Conservation (phyloP, 345 rosid species). For the Citrus mangshanensis region DNA sequence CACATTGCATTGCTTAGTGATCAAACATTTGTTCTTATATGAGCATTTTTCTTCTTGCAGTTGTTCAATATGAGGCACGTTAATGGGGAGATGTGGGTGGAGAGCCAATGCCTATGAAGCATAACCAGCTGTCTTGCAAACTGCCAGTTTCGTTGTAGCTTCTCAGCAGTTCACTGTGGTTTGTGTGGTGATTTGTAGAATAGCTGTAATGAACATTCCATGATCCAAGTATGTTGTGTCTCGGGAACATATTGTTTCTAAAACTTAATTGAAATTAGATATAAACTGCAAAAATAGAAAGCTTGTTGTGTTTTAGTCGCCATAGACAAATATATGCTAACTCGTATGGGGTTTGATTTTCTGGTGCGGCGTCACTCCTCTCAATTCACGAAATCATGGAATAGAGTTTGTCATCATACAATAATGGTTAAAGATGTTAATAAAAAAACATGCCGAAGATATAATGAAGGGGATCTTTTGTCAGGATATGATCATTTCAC, state of each 20-base stretch:
- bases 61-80: constrained; percentile 71
- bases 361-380: neutral
- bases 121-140: neutral
- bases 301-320: neutral
- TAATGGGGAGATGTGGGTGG: constrained; percentile 16
- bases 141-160: neutral
- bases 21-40: constrained; percentile 3
- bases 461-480: no score
- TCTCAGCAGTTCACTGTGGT: neutral
- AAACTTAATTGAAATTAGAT: neutral
- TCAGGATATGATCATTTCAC: no score
- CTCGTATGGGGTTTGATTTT: neutral
- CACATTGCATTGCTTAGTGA: neutral
- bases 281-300: neutral
- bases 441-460: no score
- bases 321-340: neutral
- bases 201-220: neutral
- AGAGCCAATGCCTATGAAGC: neutral
- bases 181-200: neutral
- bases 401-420: neutral
- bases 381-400: neutral
- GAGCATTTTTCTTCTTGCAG: constrained; percentile 32
- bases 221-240: neutral
- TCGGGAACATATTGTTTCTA: neutral
- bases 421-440: no score